Evolutionary conservation across 192 early-diverging fungal genomes (phyloP).

Genomic region (Backusella morwellensis): DNA sequence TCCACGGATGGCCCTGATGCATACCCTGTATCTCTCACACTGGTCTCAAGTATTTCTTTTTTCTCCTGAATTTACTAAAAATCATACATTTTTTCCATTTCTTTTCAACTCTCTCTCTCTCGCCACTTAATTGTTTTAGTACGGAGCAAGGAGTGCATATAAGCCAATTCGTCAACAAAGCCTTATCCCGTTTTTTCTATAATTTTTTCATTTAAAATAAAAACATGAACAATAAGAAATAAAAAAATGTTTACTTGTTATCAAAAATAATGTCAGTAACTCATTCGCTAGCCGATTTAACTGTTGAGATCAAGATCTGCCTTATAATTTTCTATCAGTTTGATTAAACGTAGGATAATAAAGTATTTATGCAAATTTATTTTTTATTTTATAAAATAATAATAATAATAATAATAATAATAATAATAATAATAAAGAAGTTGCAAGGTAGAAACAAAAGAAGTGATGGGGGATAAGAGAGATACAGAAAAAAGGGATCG

Average conservation of each 20-base stretch:
- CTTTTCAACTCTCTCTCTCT: background rate
- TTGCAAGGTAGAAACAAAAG: background rate
- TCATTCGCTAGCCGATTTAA: background rate
- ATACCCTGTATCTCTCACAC: background rate
- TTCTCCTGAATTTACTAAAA: conserved; percentile 6
- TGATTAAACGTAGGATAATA: background rate
- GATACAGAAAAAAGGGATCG: background rate
- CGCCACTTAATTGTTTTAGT: background rate
- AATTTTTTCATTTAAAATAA: background rate
- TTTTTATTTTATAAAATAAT: background rate
- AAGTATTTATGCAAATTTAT: background rate
- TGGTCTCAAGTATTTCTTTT: background rate
- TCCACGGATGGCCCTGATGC: background rate
- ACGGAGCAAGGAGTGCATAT: background rate
- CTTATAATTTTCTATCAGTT: background rate
- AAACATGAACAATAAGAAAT: background rate
- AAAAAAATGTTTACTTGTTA: background rate
- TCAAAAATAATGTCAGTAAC: background rate
- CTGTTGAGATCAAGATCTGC: background rate
- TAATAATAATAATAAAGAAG: background rate
- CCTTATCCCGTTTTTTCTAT: background rate
- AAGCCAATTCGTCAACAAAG: background rate
- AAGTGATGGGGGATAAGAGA: background rate
- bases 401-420: too few relatives aligned
- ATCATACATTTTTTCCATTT: conserved; percentile 1